Evolutionary conservation across 1,139 yeast genomes (phyloP), one percentile per base, ranked within the genome.

Genomic region (Debaryomyces robertsiae): DNA sequence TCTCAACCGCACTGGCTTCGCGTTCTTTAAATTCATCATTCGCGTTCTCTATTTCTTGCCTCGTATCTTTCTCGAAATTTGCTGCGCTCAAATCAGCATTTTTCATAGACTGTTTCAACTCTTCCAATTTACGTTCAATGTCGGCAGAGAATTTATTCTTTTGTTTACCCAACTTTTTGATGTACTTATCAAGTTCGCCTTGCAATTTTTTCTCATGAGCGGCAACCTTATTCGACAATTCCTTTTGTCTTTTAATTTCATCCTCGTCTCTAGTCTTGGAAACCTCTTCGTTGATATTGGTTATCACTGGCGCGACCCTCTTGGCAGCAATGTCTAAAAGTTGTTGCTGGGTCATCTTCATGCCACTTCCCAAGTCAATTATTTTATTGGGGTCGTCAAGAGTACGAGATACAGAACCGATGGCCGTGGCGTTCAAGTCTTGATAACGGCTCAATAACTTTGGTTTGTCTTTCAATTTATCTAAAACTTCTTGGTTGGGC

Each of bases 301-400:
- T 65, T 53, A 79, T 64, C 24, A 78, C 75, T 2, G 84, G 84
- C 18, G 79, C 78, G 30, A 79, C 80, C 51, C 83, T 69, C 48
- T 65, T 65, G 31, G 78, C 77, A 18, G 83, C 83, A 55, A 79
- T 74, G 37, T 71, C 82, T 49, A 77, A 65, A 49, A 79, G 71
- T 57, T 78, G 80, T 42, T 73, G 73, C 50, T 77, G 81, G 30
- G 82, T 73, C 68, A 78, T 66, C 42, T 61, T 67, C 57, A 77
- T 67, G 10, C 83, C 83, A 32, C 77, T 72, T 43, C 84, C 84
- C 47, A 79, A 65, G 46, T 76, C 75, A 47, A 78, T 61, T 23
- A 73, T 60, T 55, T 76, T 70, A 48, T 74, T 69, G 2, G 81
- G 78, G 50, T 77, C 79, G 43, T 73, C 77, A 44, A 78, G 62